Base-by-base conservation (phyloP, 257 asterid genomes). In the Penstemon newberryi region DNA sequence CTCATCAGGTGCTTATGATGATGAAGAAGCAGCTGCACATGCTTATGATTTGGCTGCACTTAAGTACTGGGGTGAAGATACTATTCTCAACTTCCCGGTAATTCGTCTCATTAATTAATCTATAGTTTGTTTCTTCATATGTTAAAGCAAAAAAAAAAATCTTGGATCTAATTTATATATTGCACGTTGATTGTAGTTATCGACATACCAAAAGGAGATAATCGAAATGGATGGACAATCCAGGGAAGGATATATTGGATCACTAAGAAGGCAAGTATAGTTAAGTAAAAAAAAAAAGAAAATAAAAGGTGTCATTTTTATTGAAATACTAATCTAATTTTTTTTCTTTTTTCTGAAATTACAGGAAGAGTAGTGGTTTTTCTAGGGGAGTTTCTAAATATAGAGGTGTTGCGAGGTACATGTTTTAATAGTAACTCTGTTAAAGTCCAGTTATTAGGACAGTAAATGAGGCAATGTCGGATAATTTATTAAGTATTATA, bases 21-120 rank as follows among this genome's bases (percentile, higher is more conserved):
- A 87, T 70, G 96, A 90, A 78, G 87, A 76, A 72, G 91, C 93
- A 60, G 95, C 96, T 51, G 96, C 91, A 55, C 96, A 87, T 61
- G 87, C 96, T 11, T 90, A 90, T 69, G 96, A 90, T 42, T 86
- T 90, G 84, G 96, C 96, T 60, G 96, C 96, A 10, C 88, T 89
- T 9, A 89, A 89, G 75, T 89, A 89, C 19, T 89, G 96, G 96
- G 96, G 96, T 72, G 84, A 61, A 55, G 95, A 90, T 38, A 87
- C 96, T 46, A 90, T 86, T 67, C 90, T 90, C 36, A 90, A 90
- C 60, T 90, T 87, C 51, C 96, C 95, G 67, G 96, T 90, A 76
- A 63, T 63, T 63, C 5, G 1, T 15, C 39, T 49, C 49, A 4
- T n/a, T 15, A 46, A 4, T 42, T 58, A 11, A 50, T 10, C 8